Base-by-base conservation (phyloP, 164 flowering plant genomes). In the Piper betle region DNA sequence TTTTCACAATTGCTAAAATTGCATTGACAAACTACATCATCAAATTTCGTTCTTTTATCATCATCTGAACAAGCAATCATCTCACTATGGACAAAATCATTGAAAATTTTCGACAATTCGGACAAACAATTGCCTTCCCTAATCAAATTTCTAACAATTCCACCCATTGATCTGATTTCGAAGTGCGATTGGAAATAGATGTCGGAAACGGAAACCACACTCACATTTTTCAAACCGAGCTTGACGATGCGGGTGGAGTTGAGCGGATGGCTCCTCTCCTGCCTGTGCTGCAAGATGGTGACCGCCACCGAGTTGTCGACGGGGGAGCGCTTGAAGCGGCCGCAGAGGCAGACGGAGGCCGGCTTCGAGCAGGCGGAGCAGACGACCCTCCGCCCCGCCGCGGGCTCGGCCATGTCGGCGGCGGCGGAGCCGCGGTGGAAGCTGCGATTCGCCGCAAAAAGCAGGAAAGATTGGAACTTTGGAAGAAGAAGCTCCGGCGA, bases 211-310 rank as follows among this genome's bases (percentile, higher is more conserved):
- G 77, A 68, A 2, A 69, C 72, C 0, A 83, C 73, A 5, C 52
- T 52, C 12, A 91, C 61, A 71, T 91, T 86, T 69, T 75, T 79
- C 43, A 91, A 78, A 57, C 97, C 96, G 41, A 91, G 18, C 9
- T 62, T 70, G 3, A 83, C 93, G 60, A 91, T 86, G 64, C 88
- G 78, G 1, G 89, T 65, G 20, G 96, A 84, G 70, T 87, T 87
- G 33, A 86, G 82, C 8, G 88, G 87, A 56, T 91, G 96, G 10
- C 76, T 83, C 37, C 61, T 77, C 79, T 91, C 93, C 4, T 74
- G 75, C 63, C 68, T 77, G 77, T 87, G 93, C 64, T 83, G 96
- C 19, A 91, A 82, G 68, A 91, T 76, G 38, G 93, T 87, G 20
- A 91, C 75, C 20, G 74, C 46, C 0, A 86, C 78, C 2, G 82